These are phyloP conservation scores for Xylaria sp. DNA, from an alignment of 2,329 filamentous ascomycete species.

Conservation along the genomic window DNA sequence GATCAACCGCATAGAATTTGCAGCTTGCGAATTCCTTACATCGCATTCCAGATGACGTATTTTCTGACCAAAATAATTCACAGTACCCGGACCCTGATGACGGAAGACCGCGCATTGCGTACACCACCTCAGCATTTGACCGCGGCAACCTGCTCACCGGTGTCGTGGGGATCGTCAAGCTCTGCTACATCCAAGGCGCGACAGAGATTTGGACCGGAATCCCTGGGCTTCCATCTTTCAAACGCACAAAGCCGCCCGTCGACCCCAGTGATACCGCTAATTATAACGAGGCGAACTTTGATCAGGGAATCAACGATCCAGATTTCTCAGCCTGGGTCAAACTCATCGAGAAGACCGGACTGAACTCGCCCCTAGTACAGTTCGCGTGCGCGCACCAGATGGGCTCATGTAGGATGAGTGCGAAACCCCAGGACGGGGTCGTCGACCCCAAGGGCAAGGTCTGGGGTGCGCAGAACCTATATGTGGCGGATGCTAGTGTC, in stretches of 20 bases:
- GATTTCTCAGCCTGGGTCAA: conserved; percentile 67
- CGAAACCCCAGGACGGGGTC: conserved; percentile 56
- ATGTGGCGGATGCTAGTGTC: conserved; percentile 75
- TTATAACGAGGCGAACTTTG: conserved; percentile 29
- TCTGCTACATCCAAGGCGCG: conserved; percentile 79
- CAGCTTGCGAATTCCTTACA: neutral
- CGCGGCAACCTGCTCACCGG: conserved; percentile 74
- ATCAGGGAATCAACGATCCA: conserved; percentile 60
- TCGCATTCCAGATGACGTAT: neutral
- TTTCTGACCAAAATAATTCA: neutral
- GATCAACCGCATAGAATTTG: neutral
- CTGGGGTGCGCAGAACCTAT: conserved; percentile 70
- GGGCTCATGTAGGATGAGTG: conserved; percentile 77
- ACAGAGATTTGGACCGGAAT: conserved; percentile 75
- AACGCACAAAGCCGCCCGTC: conserved; percentile 40
- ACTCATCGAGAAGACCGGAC: conserved; percentile 54
- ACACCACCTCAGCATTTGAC: conserved; percentile 75
- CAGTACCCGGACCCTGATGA: conserved; percentile 69
- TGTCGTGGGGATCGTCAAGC: conserved; percentile 72
- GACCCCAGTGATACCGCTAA: neutral
- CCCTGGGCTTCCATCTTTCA: conserved; percentile 68
- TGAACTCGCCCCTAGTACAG: conserved; percentile 55
- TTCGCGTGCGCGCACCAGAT: conserved; percentile 81
- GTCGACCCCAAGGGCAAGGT: conserved; percentile 64
- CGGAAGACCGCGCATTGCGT: conserved; percentile 70